These are phyloP conservation scores for Asclepias syriaca DNA, from an alignment of 257 asterid genomes.

Conservation along the genomic window DNA sequence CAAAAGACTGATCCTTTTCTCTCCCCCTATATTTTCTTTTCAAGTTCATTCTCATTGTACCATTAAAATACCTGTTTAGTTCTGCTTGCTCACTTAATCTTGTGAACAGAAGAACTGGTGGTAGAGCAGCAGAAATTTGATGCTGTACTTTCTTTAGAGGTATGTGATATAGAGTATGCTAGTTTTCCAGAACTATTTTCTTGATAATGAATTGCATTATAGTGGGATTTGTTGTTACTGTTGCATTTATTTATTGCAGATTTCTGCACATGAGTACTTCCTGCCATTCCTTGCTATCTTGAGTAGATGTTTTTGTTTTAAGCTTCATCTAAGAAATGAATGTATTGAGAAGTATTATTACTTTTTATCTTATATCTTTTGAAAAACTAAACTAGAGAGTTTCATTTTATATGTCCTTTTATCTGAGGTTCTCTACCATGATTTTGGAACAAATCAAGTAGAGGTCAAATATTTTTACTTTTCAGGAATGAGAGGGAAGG, in stretches of 20 bases:
- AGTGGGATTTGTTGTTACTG: not conserved
- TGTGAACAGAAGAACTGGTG: constrained; percentile 70
- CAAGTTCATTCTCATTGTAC: not conserved
- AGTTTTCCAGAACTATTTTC: not conserved
- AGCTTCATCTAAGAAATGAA: not conserved
- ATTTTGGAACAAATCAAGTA: not conserved
- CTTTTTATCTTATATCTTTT: not conserved
- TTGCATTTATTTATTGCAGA: not conserved
- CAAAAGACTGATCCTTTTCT: not conserved
- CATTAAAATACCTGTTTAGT: not conserved
- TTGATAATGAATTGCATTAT: not conserved
- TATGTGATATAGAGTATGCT: constrained; percentile 22
- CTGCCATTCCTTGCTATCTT: not conserved
- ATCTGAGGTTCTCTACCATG: not conserved
- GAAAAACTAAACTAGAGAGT: not conserved
- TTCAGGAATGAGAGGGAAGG: not conserved
- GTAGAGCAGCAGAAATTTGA: constrained; percentile 79
- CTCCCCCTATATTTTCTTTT: not conserved
- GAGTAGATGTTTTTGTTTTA: not conserved
- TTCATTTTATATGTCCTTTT: not conserved
- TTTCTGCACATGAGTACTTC: not conserved
- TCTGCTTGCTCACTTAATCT: constrained; percentile 17
- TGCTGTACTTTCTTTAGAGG: constrained; percentile 92
- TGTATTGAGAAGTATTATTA: not conserved
- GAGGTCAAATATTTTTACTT: not conserved